Percentiles rank a stretch among this genome's conserved stretches.
phyloP scores from a whole-genome alignment of 305 asterid genomes.

The Solanum aculeatissimum region DNA sequence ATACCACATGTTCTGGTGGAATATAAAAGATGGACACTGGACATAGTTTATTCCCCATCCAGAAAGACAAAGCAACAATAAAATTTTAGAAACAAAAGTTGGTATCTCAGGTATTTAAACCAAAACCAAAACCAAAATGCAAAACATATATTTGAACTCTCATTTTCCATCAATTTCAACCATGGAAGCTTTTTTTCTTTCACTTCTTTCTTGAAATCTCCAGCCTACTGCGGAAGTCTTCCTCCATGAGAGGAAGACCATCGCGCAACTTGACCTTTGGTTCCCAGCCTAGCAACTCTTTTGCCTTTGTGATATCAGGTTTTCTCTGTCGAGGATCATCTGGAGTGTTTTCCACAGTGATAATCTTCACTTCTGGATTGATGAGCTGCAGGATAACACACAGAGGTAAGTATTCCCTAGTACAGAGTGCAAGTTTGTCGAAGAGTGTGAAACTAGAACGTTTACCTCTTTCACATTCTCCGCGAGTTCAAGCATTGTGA shows the following conservation, averaged over 20 bases:
- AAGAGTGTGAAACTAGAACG: not conserved
- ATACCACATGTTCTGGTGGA: not conserved
- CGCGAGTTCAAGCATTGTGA: conserved; percentile 95
- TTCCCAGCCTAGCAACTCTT: conserved; percentile 81
- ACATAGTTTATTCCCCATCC: not conserved
- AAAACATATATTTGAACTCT: not conserved
- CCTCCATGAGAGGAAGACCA: conserved; percentile 98
- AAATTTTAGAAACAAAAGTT: not conserved
- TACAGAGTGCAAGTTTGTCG: not conserved
- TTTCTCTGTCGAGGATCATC: conserved; percentile 98
- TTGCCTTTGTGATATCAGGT: conserved; percentile 83
- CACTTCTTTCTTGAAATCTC: conserved; percentile 37
- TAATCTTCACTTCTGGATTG: conserved; percentile 60
- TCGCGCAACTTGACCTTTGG: conserved; percentile 84
- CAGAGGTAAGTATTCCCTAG: not conserved
- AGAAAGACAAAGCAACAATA: not conserved
- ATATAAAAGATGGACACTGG: not conserved
- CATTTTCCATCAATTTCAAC: not conserved
- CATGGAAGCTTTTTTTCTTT: not conserved
- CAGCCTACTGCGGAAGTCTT: conserved; percentile 82
- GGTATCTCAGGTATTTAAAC: not conserved
- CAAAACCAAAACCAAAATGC: not conserved
- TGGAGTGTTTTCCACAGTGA: conserved; percentile 85
- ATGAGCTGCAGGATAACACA: conserved; percentile 44
- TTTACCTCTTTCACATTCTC: conserved; percentile 93